phyloP scores from a whole-genome alignment of 1,284 basidiomycete species.

The Tilletia horrida region DNA sequence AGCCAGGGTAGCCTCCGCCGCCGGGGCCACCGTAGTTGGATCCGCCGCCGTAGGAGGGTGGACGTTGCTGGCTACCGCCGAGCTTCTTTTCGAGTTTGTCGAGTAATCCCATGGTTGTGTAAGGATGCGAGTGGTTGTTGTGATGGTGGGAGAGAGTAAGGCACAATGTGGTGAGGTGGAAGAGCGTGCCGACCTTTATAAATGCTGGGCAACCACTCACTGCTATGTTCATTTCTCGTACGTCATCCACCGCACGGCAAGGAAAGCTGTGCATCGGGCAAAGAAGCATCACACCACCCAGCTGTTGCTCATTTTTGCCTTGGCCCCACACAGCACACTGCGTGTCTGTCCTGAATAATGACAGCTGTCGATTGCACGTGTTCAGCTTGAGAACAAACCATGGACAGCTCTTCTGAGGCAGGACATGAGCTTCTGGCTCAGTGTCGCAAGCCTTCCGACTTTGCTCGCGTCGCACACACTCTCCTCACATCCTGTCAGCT shows the following conservation, averaged over 20 bases:
- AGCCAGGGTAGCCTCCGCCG: conserved; percentile 18
- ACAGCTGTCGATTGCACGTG: too few relatives aligned
- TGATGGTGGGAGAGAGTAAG: not conserved
- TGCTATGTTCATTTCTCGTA: too few relatives aligned
- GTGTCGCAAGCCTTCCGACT: not conserved
- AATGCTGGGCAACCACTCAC: not conserved
- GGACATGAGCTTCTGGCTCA: too few relatives aligned
- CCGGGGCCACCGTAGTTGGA: conserved; percentile 12
- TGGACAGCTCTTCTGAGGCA: too few relatives aligned
- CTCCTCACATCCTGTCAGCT: conserved; percentile 7
- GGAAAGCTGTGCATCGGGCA: too few relatives aligned
- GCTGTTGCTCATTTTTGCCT: too few relatives aligned
- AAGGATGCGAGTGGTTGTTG: not conserved
- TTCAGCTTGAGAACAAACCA: too few relatives aligned
- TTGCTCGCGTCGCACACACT: not conserved
- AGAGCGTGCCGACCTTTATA: not conserved
- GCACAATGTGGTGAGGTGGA: not conserved
- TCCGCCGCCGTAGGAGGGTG: conserved; percentile 11
- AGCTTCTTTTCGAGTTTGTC: conserved; percentile 45
- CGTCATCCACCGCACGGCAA: too few relatives aligned
- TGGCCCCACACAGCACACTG: not conserved
- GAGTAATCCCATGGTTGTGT: conserved; percentile 36
- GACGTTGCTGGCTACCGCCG: conserved; percentile 27
- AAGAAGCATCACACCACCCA: too few relatives aligned
- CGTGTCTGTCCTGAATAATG: too few relatives aligned